Evolutionary conservation across 2,329 filamentous ascomycete species (phyloP).

Genomic region (Stagonosporopsis cucurbitacearum): DNA sequence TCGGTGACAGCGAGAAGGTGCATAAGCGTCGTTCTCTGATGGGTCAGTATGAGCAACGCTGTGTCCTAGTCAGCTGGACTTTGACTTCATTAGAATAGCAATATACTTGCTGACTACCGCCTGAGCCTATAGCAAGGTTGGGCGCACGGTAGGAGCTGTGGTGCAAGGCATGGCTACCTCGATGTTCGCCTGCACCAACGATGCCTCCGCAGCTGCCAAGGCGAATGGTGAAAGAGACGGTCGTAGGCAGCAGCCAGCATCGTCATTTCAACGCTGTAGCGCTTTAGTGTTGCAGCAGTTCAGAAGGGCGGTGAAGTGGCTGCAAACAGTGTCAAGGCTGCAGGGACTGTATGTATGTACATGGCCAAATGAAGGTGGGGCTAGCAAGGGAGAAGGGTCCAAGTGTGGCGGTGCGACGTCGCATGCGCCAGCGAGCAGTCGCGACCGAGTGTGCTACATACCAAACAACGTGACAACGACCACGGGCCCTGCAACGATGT

Average conservation of each 20-base stretch:
- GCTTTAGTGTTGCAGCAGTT: not conserved
- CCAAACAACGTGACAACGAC: constrained; percentile 6
- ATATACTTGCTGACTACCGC: not conserved
- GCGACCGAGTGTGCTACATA: constrained; percentile 8
- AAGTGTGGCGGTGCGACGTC: constrained; percentile 12
- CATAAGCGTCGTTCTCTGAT: constrained; percentile 2
- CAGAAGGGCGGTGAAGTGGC: not conserved
- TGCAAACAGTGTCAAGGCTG: not conserved
- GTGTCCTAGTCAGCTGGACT: not conserved
- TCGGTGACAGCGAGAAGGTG: constrained; percentile 1
- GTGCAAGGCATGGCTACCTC: not conserved
- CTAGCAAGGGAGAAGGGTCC: not conserved
- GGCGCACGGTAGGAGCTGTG: not conserved
- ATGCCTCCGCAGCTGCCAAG: not conserved
- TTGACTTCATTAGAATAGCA: constrained; percentile 3
- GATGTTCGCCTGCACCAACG: not conserved
- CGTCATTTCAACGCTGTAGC: not conserved
- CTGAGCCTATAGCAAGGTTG: constrained; percentile 3
- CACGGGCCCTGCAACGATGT: constrained; percentile 27
- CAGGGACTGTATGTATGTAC: not conserved
- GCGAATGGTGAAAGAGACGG: not conserved
- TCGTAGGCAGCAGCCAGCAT: not conserved
- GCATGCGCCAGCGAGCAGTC: constrained; percentile 11
- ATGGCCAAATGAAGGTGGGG: not conserved
- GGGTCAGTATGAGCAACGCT: not conserved